Evolutionary conservation across 129 eudicot species (phyloP), one percentile per base, ranked within the genome.

Genomic region (Centaurea solstitialis): DNA sequence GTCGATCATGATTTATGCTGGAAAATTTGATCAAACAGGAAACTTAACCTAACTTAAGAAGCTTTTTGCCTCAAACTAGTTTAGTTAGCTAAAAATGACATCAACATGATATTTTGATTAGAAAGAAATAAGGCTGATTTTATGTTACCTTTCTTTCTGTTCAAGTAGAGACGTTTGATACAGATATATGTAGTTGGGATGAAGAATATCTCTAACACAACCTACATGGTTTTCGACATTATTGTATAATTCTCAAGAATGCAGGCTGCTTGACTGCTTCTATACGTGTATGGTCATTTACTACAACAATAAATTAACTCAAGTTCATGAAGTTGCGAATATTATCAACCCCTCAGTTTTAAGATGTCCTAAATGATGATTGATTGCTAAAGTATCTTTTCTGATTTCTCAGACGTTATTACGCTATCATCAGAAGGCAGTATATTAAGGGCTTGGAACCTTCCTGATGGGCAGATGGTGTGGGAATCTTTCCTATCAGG

Each of bases 381-480:
- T 24, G 66, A 70, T 26, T 79, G 76, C 73, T 79, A 41, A 77
- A 77, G 41, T 17, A 20, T 74, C 12, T 47, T 76, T 23, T 57
- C 22, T 76, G 30, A 21, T 59, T 17, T 82, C 1, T 75, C 95
- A 96, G 99, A 93, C 88, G 97, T 90, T 57, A 83, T 96, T 77
- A 96, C 93, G 9, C 86, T 93, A 66, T 93, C 99, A 79, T 93
- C 99, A 23, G 91, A 90, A 67, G 98, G 99, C 78, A 91, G 89
- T 80, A 76, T 93, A 45, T 77, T 96, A 80, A 88, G 98, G 90
- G 99, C 99, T 26, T 96, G 99, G 99, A 96, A 96, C 87, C 99
- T 96, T 91, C 98, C 99, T 74, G 99, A 96, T 76, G 99, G 99
- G 59, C 99, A 89, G 89, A 84, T 96, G 98, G 96, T 91, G 82